Percentiles rank a stretch among this genome's conserved stretches.
These are phyloP conservation scores for Hypoxylon fragiforme DNA, from an alignment of 495 filamentous ascomycete species.

Conservation along the genomic window DNA sequence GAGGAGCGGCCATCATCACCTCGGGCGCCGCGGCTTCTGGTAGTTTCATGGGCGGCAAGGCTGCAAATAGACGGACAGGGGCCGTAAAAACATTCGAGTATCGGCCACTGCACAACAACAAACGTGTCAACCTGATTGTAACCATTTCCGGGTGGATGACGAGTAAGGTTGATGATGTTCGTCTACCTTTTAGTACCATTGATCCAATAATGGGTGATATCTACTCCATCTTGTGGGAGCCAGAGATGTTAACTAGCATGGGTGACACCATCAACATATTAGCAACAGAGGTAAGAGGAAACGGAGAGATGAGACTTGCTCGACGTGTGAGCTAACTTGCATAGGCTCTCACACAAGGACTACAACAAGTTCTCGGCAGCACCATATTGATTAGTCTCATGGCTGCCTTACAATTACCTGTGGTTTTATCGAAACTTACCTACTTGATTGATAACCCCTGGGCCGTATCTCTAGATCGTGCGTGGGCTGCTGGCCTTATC, in stretches of 20 bases:
- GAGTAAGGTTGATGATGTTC: conserved; percentile 94
- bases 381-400: conserved; percentile 88
- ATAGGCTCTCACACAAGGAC: conserved; percentile 88
- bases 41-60: conserved; percentile 78
- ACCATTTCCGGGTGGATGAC: conserved; percentile 99
- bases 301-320: not conserved
- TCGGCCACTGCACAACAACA: conserved; percentile 94
- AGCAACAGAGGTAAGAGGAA: conserved; percentile 79
- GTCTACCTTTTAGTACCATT: conserved; percentile 91
- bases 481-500: conserved; percentile 86
- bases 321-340: not conserved
- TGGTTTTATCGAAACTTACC: conserved; percentile 90
- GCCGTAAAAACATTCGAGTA: conserved; percentile 97
- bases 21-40: conserved; percentile 86
- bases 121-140: conserved; percentile 92
- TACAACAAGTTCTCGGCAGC: conserved; percentile 92
- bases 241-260: conserved; percentile 96
- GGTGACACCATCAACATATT: conserved; percentile 98
- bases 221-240: conserved; percentile 97
- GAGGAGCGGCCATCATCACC: conserved; percentile 91
- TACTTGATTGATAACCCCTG: conserved; percentile 99
- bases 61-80: conserved; percentile 83
- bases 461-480: conserved; percentile 90
- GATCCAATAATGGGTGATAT: conserved; percentile 98
- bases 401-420: conserved; percentile 89